Conservation (phyloP, 2,329 filamentous ascomycete genomes). For the Penicillium sp. region DNA sequence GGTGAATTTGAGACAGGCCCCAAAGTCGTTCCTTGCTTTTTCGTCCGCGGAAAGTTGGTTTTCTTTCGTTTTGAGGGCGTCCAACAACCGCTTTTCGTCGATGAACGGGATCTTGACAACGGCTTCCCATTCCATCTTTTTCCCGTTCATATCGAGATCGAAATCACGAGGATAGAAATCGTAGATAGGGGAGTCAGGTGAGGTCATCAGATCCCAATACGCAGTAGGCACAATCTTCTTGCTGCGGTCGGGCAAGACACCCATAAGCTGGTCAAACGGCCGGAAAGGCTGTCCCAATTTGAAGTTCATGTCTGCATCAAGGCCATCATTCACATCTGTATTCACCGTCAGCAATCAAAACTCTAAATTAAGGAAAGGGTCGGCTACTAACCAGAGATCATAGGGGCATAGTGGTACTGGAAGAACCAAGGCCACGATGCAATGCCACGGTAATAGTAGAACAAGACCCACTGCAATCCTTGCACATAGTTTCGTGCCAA, state of each 20-base stretch:
- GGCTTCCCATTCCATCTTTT: constrained; percentile 99
- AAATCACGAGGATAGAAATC: constrained; percentile 98
- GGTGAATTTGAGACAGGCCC: constrained; percentile 84
- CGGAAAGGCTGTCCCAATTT: constrained; percentile 88
- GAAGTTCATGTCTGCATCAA: constrained; percentile 83
- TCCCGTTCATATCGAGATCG: constrained; percentile 97
- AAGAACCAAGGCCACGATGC: constrained; percentile 99
- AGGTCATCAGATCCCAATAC: constrained; percentile 90
- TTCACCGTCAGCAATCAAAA: constrained; percentile 17
- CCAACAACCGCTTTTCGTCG: constrained; percentile 74
- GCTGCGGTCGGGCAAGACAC: constrained; percentile 90
- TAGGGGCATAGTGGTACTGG: constrained; percentile 88
- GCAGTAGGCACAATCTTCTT: constrained; percentile 85
- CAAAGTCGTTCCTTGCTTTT: constrained; percentile 76
- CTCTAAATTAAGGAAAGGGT: not conserved
- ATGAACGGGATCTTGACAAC: constrained; percentile 99
- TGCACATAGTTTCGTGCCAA: constrained; percentile 95
- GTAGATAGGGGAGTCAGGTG: constrained; percentile 79
- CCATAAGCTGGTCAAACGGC: constrained; percentile 95
- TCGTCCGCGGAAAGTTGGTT: constrained; percentile 67
- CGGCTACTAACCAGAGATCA: constrained; percentile 64
- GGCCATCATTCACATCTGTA: constrained; percentile 73
- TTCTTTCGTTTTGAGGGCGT: constrained; percentile 79
- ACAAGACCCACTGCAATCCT: constrained; percentile 93
- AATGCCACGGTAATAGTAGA: constrained; percentile 94